These are phyloP conservation scores for Chenopodium suecicum DNA, from an alignment of 148 eudicot species.

Conservation along the genomic window DNA sequence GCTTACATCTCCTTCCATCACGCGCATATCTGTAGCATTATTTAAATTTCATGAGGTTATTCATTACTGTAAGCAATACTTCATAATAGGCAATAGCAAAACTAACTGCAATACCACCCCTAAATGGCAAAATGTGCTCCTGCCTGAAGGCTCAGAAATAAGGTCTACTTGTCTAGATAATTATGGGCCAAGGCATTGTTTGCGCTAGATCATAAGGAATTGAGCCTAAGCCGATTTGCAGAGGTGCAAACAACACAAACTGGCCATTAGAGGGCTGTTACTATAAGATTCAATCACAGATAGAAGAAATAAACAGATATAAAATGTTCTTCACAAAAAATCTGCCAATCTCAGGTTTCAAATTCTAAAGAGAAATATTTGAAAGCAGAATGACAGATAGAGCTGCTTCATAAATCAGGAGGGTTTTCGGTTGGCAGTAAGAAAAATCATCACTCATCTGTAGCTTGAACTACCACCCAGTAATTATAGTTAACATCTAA, in stretches of 20 bases:
- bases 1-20: slow-evolving; percentile 41
- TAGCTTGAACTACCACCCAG: too few species aligned
- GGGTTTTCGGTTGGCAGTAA: too few species aligned
- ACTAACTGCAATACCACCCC: not conserved
- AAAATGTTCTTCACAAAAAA: not conserved
- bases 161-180: not conserved
- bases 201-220: not conserved
- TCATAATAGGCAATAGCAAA: not conserved
- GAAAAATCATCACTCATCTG: too few species aligned
- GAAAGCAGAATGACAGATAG: not conserved
- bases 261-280: not conserved
- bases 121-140: not conserved
- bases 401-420: too few species aligned
- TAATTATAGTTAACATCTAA: not conserved
- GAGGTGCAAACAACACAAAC: not conserved
- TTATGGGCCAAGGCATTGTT: not conserved
- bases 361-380: not conserved
- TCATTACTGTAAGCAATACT: not conserved
- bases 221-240: not conserved
- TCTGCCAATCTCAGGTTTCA: not conserved
- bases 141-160: not conserved
- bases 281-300: not conserved
- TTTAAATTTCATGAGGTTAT: not conserved
- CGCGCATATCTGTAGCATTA: slow-evolving; percentile 28
- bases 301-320: not conserved